These are phyloP conservation scores for Saccharomyces hybrid DNA, from an alignment of 1,139 yeast genomes.

Conservation along the genomic window DNA sequence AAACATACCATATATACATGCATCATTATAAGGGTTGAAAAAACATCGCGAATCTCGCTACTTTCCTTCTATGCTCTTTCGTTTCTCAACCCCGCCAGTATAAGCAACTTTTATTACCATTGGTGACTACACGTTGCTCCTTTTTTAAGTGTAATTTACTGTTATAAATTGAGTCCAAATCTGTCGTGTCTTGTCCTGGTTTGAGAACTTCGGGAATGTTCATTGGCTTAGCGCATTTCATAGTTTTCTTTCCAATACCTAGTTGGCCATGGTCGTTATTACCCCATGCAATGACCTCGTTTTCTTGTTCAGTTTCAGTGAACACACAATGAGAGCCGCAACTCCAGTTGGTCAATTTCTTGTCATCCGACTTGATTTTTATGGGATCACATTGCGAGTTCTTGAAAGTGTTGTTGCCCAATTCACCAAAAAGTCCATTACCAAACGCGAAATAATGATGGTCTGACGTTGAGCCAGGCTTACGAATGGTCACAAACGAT, in stretches of 20 bases:
- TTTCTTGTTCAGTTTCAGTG: constrained; percentile 59
- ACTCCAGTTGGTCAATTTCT: constrained; percentile 39
- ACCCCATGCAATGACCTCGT: constrained; percentile 76
- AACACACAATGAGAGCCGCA: constrained; percentile 44
- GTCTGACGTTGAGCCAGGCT: neutral
- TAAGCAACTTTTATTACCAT: constrained; percentile 55
- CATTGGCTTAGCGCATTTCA: constrained; percentile 51
- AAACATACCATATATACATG: constrained; percentile 1
- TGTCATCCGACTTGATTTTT: constrained; percentile 44
- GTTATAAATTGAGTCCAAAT: constrained; percentile 22
- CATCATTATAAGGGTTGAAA: constrained; percentile 1
- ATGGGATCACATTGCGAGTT: constrained; percentile 70
- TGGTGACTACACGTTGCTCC: constrained; percentile 57
- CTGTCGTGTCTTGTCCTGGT: constrained; percentile 34
- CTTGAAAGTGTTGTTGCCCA: constrained; percentile 68
- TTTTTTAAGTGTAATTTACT: constrained; percentile 44
- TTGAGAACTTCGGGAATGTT: constrained; percentile 51
- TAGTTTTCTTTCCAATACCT: constrained; percentile 64
- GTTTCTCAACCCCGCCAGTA: constrained; percentile 37
- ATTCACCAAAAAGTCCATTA: constrained; percentile 78
- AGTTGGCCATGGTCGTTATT: constrained; percentile 75
- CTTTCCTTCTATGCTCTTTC: neutral
- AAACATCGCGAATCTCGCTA: neutral
- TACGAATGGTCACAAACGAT: constrained; percentile 45
- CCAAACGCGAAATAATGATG: constrained; percentile 58